Base-by-base conservation (phyloP, 768 basidiomycete genomes). In the Collybia nuda region DNA sequence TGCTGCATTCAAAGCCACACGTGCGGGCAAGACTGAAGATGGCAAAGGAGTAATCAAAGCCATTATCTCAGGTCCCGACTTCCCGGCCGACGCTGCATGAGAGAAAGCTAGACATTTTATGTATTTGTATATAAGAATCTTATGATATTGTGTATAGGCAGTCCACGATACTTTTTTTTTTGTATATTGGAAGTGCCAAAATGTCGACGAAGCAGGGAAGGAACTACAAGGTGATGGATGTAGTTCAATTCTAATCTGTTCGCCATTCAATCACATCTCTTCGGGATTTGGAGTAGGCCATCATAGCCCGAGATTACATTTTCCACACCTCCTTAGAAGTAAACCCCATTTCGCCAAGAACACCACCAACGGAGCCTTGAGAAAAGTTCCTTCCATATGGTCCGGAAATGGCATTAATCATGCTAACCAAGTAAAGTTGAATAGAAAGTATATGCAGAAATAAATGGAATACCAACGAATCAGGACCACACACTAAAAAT, bases 1-100 rank as follows among this genome's bases (percentile, higher is more conserved):
- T 19, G 72, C 74, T 44, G 96, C 94, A 2, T 97, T 98, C 78
- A 72, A 88, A 50, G 83, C 87, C 12, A 97, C 89, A 32, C 80
- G 83, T 51, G 66, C 71, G 17, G 93, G 94, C 23, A 90, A 87
- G 75, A 86, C 92, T 42, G 75, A 80, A 47, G 90, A 98, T 62
- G 95, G 94, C 41, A 90, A 86, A 67, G 80, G 80, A 28, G 86
- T 94, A 38, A 95, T 96, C 63, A 96, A 97, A 70, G 85, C 82
- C 28, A 85, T 96, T 55, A 93, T 95, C 56, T 88, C 87, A 42
- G 91, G 91, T 5, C 90, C 90, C 38, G 87, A 77, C 56, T 78
- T 85, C 40, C 60, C 72, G 18, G 56, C 75, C 47, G 72, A 77
- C 45, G 70, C 47, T 35, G 53, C 48, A 46, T 66, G 51, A 58